phyloP scores from a whole-genome alignment of 208 protist genomes.

The Leishmania martiniquensis region DNA sequence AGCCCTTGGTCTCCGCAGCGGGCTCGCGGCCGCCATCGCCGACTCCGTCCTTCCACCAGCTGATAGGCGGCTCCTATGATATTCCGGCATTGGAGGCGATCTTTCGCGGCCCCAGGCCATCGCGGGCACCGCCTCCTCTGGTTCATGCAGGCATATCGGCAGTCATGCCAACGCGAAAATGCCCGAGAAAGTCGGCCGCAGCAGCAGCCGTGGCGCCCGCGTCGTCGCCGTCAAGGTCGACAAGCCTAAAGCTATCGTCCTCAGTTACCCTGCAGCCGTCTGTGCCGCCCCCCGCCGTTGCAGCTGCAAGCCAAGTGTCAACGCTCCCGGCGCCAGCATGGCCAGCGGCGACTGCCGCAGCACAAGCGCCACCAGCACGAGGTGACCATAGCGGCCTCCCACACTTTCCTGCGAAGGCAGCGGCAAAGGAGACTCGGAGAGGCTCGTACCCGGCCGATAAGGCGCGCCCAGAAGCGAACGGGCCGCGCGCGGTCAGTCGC shows the following conservation, averaged over 20 bases:
- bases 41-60: constrained; percentile 4
- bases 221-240: not conserved
- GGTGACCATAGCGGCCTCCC: not conserved
- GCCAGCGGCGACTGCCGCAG: not conserved
- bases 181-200: not conserved
- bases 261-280: not conserved
- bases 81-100: constrained; percentile 9
- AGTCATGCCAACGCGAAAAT: not conserved
- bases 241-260: not conserved
- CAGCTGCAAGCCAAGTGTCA: not conserved
- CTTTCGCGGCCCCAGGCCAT: not conserved
- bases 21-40: not conserved
- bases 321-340: not conserved
- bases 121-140: not conserved
- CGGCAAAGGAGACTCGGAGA: not conserved
- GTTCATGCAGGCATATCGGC: not conserved
- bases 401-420: not conserved
- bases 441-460: not conserved
- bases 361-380: not conserved
- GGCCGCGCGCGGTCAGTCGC: too few species aligned
- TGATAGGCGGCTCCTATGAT: constrained; percentile 21
- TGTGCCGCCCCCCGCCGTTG: not conserved
- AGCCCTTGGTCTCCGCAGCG: not conserved
- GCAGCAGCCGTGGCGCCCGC: not conserved
- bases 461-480: not conserved